These are phyloP conservation scores for Ophiocytium majus DNA, from an alignment of 352 stramenopile species.

Conservation along the genomic window DNA sequence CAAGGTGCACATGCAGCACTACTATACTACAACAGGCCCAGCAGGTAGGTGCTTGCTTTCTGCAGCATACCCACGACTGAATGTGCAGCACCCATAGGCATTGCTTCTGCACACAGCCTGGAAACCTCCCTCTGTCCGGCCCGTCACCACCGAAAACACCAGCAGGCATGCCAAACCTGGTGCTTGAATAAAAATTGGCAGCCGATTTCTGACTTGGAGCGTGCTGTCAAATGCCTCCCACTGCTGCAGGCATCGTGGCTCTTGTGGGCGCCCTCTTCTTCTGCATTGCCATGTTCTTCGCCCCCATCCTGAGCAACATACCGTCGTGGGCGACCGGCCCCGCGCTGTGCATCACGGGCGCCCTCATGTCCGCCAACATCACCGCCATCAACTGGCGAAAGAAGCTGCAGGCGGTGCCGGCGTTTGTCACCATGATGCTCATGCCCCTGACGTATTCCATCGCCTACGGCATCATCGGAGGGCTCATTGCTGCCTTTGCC, in stretches of 20 bases:
- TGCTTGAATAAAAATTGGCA: no score
- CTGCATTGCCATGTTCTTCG: slow-evolving; percentile 44
- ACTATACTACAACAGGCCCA: no score
- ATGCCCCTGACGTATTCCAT: slow-evolving; percentile 55
- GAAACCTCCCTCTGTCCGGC: no score
- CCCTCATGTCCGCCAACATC: slow-evolving; percentile 43
- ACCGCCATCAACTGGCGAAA: slow-evolving; percentile 46
- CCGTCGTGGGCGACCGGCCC: slow-evolving; percentile 39
- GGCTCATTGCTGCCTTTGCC: slow-evolving; percentile 3
- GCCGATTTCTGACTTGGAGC: no score
- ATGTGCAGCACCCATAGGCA: no score
- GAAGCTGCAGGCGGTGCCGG: slow-evolving; percentile 37
- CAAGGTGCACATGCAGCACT: no score
- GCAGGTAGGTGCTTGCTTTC: no score
- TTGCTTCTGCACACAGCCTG: no score
- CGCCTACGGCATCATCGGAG: slow-evolving; percentile 44
- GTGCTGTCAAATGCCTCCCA: no score
- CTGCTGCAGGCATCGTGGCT: slow-evolving; percentile 34
- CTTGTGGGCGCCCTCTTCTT: slow-evolving; percentile 39
- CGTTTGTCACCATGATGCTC: slow-evolving; percentile 46
- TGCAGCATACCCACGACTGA: no score
- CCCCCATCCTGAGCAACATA: slow-evolving; percentile 42
- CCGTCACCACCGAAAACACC: no score
- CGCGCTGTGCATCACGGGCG: slow-evolving; percentile 41
- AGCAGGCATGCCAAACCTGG: no score